These are phyloP conservation scores for Marsdenia floribunda DNA, from an alignment of 257 asterid species.

Conservation along the genomic window DNA sequence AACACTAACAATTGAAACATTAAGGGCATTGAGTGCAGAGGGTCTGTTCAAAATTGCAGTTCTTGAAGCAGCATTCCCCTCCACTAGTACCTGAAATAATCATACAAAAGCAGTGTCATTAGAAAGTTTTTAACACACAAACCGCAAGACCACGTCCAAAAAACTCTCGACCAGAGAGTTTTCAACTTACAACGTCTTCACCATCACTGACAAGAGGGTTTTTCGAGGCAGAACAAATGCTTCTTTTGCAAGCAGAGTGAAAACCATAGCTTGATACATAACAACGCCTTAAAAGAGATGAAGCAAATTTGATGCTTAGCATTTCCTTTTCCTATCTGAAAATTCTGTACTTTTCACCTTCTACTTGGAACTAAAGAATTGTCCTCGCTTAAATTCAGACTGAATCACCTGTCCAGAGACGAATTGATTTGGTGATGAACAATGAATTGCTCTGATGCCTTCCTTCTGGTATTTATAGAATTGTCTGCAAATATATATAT, in stretches of 20 bases:
- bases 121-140: background rate
- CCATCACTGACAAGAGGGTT: slow-evolving; percentile 41
- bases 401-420: background rate
- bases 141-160: background rate
- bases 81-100: slow-evolving; percentile 68
- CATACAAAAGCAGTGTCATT: background rate
- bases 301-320: slow-evolving; percentile 36
- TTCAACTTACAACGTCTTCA: slow-evolving; percentile 45
- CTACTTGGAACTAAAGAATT: background rate
- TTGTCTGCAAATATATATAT: too few relatives aligned
- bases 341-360: background rate
- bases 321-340: slow-evolving; percentile 21
- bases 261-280: slow-evolving; percentile 13
- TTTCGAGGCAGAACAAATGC: slow-evolving; percentile 36
- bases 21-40: slow-evolving; percentile 71
- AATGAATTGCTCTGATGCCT: background rate
- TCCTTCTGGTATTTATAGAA: background rate
- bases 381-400: background rate
- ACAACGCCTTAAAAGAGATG: slow-evolving; percentile 40
- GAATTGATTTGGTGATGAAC: background rate
- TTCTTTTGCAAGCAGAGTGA: slow-evolving; percentile 24
- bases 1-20: slow-evolving; percentile 47
- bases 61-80: slow-evolving; percentile 67
- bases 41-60: slow-evolving; percentile 90
- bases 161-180: background rate